Evolutionary conservation across 768 basidiomycete species (phyloP).

Genomic region (Termitomyces sp.): DNA sequence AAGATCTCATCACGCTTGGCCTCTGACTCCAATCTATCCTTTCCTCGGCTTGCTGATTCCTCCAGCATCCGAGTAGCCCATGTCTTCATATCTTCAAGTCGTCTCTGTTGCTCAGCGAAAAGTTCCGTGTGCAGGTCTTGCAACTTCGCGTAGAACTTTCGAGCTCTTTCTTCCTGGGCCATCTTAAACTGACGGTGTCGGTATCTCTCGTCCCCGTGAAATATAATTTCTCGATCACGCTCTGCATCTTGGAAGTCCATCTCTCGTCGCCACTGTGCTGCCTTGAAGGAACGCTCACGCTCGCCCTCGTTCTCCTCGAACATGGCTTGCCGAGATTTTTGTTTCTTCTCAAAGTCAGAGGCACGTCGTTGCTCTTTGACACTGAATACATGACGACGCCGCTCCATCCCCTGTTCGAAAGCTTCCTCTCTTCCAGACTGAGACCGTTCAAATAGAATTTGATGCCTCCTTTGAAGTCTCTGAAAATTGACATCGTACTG

Average conservation of each 20-base stretch:
- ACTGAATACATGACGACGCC: constrained; percentile 3
- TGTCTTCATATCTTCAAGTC: not conserved
- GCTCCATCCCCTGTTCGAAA: not conserved
- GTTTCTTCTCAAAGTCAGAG: not conserved
- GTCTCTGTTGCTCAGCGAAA: not conserved
- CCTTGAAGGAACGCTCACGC: not conserved
- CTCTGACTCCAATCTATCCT: not conserved
- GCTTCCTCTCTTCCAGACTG: constrained; percentile 1
- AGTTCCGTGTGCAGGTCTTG: not conserved
- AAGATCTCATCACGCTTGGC: not conserved
- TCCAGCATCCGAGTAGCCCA: constrained; percentile 2
- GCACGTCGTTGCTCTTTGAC: constrained; percentile 3
- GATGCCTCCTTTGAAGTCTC: not conserved
- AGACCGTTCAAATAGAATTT: not conserved
- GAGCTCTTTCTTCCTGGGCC: not conserved
- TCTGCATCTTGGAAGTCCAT: not conserved
- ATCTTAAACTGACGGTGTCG: not conserved
- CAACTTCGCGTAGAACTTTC: not conserved
- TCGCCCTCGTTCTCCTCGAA: constrained; percentile 2
- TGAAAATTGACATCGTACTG: too few species aligned
- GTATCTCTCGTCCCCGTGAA: not conserved
- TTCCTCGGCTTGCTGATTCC: not conserved
- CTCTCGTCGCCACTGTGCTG: not conserved
- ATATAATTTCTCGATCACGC: not conserved
- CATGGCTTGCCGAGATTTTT: not conserved